These are phyloP conservation scores for Lasiodiplodia theobromae DNA, from an alignment of 2,329 filamentous ascomycete species.

Conservation along the genomic window DNA sequence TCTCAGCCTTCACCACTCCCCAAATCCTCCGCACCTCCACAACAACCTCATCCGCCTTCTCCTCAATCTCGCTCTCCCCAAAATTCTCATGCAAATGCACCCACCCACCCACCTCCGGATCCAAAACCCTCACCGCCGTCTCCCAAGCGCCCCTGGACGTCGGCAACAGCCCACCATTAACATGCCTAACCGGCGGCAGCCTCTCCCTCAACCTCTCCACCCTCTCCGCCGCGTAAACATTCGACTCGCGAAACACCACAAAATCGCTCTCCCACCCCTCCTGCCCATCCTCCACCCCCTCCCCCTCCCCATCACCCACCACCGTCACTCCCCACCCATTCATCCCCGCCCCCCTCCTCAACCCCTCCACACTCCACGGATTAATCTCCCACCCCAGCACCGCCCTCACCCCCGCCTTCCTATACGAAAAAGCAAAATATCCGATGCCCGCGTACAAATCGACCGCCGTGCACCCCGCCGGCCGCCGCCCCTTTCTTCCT, in stretches of 20 bases:
- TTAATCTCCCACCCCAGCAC: constrained; percentile 93
- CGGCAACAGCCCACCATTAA: constrained; percentile 66
- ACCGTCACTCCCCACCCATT: constrained; percentile 48
- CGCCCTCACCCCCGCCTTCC: constrained; percentile 68
- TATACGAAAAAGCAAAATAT: constrained; percentile 90
- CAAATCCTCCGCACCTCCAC: constrained; percentile 45
- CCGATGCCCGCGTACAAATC: constrained; percentile 94
- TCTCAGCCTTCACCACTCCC: constrained; percentile 54
- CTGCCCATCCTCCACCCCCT: constrained; percentile 8
- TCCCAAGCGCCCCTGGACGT: constrained; percentile 58
- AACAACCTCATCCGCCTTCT: constrained; percentile 46
- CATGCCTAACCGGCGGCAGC: constrained; percentile 58
- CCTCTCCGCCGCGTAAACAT: constrained; percentile 43
- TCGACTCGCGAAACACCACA: constrained; percentile 51
- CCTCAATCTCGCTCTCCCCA: constrained; percentile 41
- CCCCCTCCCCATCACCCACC: constrained; percentile 5
- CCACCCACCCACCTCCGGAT: constrained; percentile 59
- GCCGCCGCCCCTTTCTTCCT: no score
- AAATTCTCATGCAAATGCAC: constrained; percentile 69
- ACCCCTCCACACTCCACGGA: constrained; percentile 56
- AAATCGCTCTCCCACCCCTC: constrained; percentile 35
- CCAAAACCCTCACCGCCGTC: constrained; percentile 57
- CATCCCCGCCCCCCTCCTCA: constrained; percentile 48
- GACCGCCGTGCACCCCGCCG: constrained; percentile 51
- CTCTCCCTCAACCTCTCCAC: constrained; percentile 35